phyloP scores from a whole-genome alignment of 495 filamentous ascomycete genomes.

The Thozetella sp. region DNA sequence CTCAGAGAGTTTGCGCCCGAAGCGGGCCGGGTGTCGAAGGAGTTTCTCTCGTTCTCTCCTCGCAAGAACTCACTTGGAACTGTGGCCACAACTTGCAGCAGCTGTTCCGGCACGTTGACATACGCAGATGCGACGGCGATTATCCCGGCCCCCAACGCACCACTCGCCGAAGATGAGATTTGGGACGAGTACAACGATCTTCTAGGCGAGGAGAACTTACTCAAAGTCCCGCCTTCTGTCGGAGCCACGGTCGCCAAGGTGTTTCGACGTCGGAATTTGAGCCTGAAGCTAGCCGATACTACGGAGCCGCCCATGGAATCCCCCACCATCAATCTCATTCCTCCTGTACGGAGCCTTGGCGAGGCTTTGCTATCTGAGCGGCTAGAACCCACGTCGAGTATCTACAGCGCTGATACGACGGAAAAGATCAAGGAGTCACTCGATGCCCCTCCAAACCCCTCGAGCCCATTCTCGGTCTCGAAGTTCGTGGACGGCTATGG shows the following conservation, averaged over 20 bases:
- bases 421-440: slow-evolving; percentile 45
- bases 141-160: slow-evolving; percentile 57
- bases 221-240: slow-evolving; percentile 52
- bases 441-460: slow-evolving; percentile 28
- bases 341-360: slow-evolving; percentile 27
- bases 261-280: slow-evolving; percentile 41
- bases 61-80: slow-evolving; percentile 70
- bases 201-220: slow-evolving; percentile 60
- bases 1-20: slow-evolving; percentile 17
- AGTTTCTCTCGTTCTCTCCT: slow-evolving; percentile 75
- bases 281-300: slow-evolving; percentile 23
- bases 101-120: slow-evolving; percentile 59
- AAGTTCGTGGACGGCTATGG: slow-evolving; percentile 55
- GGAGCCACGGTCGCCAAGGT: slow-evolving; percentile 44
- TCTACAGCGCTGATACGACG: slow-evolving; percentile 48
- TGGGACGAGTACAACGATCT: slow-evolving; percentile 96
- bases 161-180: slow-evolving; percentile 79
- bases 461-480: slow-evolving; percentile 52
- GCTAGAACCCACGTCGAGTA: slow-evolving; percentile 31
- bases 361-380: slow-evolving; percentile 24
- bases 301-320: slow-evolving; percentile 37
- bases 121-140: slow-evolving; percentile 61
- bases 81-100: slow-evolving; percentile 57
- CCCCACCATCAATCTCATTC: slow-evolving; percentile 31
- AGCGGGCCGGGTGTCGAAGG: slow-evolving; percentile 17